Evolutionary conservation across 2,329 filamentous ascomycete genomes (phyloP).

Genomic region (Alternaria brassicae): DNA sequence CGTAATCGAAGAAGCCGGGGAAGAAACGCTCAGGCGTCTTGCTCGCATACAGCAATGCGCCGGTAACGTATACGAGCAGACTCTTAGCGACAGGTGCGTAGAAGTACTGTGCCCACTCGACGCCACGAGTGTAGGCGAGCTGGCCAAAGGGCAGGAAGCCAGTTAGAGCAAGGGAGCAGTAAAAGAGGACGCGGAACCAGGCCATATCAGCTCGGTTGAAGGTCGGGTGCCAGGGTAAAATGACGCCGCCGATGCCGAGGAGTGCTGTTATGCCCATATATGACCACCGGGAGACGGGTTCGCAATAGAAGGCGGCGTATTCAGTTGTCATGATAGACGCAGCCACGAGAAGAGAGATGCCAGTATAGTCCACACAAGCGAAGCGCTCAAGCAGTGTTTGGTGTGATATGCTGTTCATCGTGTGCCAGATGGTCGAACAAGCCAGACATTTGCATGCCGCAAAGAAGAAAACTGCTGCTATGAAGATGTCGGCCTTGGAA

Average conservation of each 20-base stretch:
- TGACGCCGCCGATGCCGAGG: constrained; percentile 84
- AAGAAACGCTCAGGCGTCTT: constrained; percentile 93
- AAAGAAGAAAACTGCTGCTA: constrained; percentile 94
- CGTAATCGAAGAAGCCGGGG: constrained; percentile 92
- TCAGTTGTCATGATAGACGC: constrained; percentile 98
- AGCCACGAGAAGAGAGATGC: constrained; percentile 92
- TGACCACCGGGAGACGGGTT: constrained; percentile 81
- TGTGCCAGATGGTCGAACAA: constrained; percentile 97
- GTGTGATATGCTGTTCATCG: constrained; percentile 96
- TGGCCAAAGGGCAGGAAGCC: constrained; percentile 90
- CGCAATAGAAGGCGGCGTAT: constrained; percentile 98
- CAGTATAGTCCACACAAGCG: constrained; percentile 97
- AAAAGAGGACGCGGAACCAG: constrained; percentile 91
- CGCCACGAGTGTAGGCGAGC: constrained; percentile 77
- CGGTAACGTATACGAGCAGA: constrained; percentile 81
- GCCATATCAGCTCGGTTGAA: constrained; percentile 95
- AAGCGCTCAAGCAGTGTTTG: constrained; percentile 90
- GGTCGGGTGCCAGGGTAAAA: constrained; percentile 92
- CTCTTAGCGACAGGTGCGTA: constrained; percentile 89
- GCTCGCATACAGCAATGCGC: constrained; percentile 86
- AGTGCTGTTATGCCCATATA: constrained; percentile 85
- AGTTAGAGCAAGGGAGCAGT: constrained; percentile 82
- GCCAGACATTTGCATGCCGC: constrained; percentile 93
- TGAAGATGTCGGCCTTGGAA: constrained; percentile 85
- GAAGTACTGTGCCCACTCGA: constrained; percentile 84